Percentiles rank a stretch among this genome's conserved stretches.
Evolutionary conservation across 1,284 basidiomycete species (phyloP).

Genomic region (Ceratobasidium papillatum): DNA sequence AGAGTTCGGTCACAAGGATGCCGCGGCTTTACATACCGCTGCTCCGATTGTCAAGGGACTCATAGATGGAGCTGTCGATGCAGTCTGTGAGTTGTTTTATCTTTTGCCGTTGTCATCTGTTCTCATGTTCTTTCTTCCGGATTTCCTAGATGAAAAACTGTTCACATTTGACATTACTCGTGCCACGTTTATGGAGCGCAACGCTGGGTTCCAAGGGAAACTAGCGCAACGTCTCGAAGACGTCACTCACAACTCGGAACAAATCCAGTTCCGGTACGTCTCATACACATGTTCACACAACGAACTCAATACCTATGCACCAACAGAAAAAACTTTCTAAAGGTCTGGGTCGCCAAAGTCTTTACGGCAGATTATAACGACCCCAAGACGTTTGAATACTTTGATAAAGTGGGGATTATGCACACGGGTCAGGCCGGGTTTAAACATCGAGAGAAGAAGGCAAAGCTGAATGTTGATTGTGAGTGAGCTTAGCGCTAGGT

Average conservation of each 20-base stretch:
- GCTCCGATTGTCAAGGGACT: constrained; percentile 35
- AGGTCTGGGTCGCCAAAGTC: constrained; percentile 42
- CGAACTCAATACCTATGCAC: not conserved
- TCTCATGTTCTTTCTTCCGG: not conserved
- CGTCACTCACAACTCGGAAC: constrained; percentile 40
- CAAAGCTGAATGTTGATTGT: constrained; percentile 44
- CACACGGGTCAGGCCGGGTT: constrained; percentile 44
- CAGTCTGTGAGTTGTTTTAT: constrained; percentile 40
- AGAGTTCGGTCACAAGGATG: constrained; percentile 41
- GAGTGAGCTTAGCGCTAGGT: not conserved
- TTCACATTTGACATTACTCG: constrained; percentile 44
- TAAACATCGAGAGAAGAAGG: constrained; percentile 45
- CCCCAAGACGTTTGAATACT: constrained; percentile 40
- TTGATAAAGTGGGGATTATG: constrained; percentile 41
- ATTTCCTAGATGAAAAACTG: constrained; percentile 42
- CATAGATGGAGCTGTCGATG: constrained; percentile 30
- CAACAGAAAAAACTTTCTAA: constrained; percentile 41
- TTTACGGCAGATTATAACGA: constrained; percentile 44
- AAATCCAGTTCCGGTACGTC: constrained; percentile 43
- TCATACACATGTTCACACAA: not conserved
- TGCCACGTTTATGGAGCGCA: constrained; percentile 40
- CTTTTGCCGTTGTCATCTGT: not conserved
- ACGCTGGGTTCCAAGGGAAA: constrained; percentile 39
- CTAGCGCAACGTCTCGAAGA: constrained; percentile 6
- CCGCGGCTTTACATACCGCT: constrained; percentile 33